Conservation (phyloP, 2,329 filamentous ascomycete species). For the Zymoseptoria ardabiliae region DNA sequence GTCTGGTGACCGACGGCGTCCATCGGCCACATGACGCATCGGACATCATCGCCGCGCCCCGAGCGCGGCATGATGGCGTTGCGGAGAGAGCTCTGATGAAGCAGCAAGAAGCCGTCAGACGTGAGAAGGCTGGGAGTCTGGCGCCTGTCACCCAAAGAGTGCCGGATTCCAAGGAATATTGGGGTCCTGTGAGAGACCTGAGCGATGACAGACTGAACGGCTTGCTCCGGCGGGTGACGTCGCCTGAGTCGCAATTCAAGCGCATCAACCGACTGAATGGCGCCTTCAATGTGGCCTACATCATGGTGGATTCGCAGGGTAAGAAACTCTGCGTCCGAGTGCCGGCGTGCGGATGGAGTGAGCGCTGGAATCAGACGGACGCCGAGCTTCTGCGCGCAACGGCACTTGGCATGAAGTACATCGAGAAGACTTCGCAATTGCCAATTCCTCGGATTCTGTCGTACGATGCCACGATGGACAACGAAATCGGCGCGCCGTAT, state of each 20-base stretch:
- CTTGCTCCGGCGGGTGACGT: constrained; percentile 2
- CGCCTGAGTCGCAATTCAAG: neutral
- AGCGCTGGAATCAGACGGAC: constrained; percentile 15
- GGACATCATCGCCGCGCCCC: neutral
- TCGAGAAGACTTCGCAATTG: constrained; percentile 9
- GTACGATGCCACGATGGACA: constrained; percentile 9
- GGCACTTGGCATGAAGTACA: constrained; percentile 13
- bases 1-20: neutral
- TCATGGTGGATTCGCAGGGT: constrained; percentile 6
- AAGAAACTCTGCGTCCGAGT: constrained; percentile 10
- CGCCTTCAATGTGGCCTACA: constrained; percentile 15
- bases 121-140: neutral
- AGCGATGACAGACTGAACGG: constrained; percentile 4
- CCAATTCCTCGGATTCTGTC: constrained; percentile 11
- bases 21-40: neutral
- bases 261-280: constrained; percentile 6
- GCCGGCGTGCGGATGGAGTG: constrained; percentile 10
- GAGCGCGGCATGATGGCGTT: neutral
- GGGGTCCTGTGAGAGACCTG: constrained; percentile 10
- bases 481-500: constrained; percentile 15
- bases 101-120: neutral
- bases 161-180: constrained; percentile 4
- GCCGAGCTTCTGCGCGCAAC: constrained; percentile 10
- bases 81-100: neutral
- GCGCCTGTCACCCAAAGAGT: neutral